Percentiles rank a stretch among this genome's conserved stretches.
phyloP scores from a whole-genome alignment of 1,284 basidiomycete species.

The Microbotryum violaceum region DNA sequence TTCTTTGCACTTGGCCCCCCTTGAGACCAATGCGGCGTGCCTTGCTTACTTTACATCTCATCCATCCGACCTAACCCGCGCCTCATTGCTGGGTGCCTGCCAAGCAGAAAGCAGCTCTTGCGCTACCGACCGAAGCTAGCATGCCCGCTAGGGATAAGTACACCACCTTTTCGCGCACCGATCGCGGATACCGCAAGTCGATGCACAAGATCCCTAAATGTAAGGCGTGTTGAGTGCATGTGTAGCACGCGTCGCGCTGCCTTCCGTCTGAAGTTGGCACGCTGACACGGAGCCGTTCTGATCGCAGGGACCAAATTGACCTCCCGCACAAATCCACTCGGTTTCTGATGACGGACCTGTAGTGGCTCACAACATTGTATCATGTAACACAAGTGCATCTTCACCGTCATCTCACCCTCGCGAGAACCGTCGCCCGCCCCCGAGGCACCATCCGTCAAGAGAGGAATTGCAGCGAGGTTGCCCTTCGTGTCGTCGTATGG shows the following conservation, averaged over 20 bases:
- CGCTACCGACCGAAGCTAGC: slow-evolving; percentile 77
- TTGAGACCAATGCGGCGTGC: too few species aligned
- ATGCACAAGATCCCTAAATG: slow-evolving; percentile 70
- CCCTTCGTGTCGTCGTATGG: too few species aligned
- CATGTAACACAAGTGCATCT: not conserved
- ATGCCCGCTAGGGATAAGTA: slow-evolving; percentile 91
- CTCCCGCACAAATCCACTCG: slow-evolving; percentile 73
- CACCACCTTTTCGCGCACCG: slow-evolving; percentile 72
- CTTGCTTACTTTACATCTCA: not conserved
- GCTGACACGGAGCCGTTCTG: too few species aligned
- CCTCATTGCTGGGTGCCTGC: not conserved
- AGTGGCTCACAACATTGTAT: too few species aligned
- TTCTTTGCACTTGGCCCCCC: not conserved
- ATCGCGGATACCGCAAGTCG: slow-evolving; percentile 75
- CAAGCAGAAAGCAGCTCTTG: slow-evolving; percentile 55
- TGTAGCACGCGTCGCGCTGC: not conserved
- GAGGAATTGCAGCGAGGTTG: too few species aligned
- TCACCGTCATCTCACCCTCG: too few species aligned
- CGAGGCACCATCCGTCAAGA: too few species aligned
- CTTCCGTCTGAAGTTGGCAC: not conserved
- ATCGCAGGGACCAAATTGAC: slow-evolving; percentile 54
- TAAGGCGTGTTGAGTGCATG: not conserved
- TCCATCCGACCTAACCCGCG: not conserved
- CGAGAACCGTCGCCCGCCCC: too few species aligned
- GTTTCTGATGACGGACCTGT: slow-evolving; percentile 54